These are phyloP conservation scores for Closterium sp. DNA, from an alignment of 139 green algal species.

Conservation along the genomic window DNA sequence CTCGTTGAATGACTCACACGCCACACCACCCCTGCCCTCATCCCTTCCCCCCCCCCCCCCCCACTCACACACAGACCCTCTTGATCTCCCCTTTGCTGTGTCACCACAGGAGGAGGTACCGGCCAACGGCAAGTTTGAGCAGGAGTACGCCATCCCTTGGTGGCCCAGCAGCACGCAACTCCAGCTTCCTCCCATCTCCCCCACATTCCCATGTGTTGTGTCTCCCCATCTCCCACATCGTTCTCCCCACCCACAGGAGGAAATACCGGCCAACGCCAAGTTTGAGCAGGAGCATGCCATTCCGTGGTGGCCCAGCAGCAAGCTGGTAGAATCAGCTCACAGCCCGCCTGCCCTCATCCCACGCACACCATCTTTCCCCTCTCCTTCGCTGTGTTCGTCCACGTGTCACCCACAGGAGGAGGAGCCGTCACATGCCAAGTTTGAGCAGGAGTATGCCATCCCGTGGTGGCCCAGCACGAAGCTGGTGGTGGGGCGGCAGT, in stretches of 20 bases:
- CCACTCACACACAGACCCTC: no score
- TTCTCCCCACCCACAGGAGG: neutral
- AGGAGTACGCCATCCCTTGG: constrained; percentile 7
- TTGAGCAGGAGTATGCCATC: constrained; percentile 19
- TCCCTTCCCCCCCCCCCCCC: no score
- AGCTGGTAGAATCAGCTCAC: constrained; percentile 1
- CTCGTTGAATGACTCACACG: no score
- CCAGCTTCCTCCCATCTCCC: neutral
- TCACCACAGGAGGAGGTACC: neutral
- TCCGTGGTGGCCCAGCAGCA: neutral
- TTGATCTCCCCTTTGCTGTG: no score
- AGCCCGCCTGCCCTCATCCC: no score
- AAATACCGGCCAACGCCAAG: neutral
- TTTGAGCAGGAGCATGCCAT: constrained; percentile 18
- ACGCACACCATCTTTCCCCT: neutral
- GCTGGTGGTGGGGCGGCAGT: constrained; percentile 17
- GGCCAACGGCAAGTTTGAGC: neutral
- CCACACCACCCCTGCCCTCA: no score
- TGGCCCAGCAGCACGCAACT: constrained; percentile 22
- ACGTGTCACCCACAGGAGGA: constrained; percentile 5
- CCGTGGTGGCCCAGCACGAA: constrained; percentile 18
- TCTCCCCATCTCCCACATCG: neutral
- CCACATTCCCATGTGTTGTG: neutral
- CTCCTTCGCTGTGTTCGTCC: neutral
- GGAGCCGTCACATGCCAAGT: neutral